Conservation (phyloP, 345 rosid genomes). For the Salix caprea region DNA sequence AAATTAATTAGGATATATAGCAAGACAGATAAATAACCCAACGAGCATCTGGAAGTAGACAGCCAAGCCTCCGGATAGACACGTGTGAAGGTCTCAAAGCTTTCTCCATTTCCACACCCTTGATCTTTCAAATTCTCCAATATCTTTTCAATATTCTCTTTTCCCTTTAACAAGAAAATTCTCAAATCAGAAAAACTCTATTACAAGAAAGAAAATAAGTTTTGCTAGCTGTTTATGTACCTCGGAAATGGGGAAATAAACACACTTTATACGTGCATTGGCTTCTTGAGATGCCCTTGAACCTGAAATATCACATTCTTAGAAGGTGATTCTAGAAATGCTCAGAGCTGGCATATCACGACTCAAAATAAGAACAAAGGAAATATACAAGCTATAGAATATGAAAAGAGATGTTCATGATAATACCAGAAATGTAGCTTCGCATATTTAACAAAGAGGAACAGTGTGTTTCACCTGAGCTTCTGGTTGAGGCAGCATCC, state of each 20-base stretch:
- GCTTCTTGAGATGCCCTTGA: conserved; percentile 34
- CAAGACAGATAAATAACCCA: conserved; percentile 49
- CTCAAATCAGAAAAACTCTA: neutral
- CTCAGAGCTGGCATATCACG: neutral
- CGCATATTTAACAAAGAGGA: neutral
- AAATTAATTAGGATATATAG: neutral
- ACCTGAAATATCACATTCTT: conserved; percentile 30
- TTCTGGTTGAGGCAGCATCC: conserved; percentile 6
- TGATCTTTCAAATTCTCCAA: conserved; percentile 43
- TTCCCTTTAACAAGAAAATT: conserved; percentile 43
- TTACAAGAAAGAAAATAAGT: neutral
- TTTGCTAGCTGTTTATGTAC: conserved; percentile 22
- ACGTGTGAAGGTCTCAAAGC: conserved; percentile 46
- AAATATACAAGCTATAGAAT: too few species aligned
- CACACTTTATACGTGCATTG: conserved; percentile 64
- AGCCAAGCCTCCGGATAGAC: conserved; percentile 73
- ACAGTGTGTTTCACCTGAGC: conserved; percentile 11
- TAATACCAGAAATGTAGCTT: too few species aligned
- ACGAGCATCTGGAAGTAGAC: conserved; percentile 77
- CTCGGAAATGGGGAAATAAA: conserved; percentile 63
- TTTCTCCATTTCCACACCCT: conserved; percentile 42
- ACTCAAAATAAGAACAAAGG: neutral
- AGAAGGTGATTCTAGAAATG: neutral
- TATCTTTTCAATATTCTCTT: conserved; percentile 57
- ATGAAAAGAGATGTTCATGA: neutral